Conservation (phyloP, 495 filamentous ascomycete species). For the Astrothelium subdiscretum region DNA sequence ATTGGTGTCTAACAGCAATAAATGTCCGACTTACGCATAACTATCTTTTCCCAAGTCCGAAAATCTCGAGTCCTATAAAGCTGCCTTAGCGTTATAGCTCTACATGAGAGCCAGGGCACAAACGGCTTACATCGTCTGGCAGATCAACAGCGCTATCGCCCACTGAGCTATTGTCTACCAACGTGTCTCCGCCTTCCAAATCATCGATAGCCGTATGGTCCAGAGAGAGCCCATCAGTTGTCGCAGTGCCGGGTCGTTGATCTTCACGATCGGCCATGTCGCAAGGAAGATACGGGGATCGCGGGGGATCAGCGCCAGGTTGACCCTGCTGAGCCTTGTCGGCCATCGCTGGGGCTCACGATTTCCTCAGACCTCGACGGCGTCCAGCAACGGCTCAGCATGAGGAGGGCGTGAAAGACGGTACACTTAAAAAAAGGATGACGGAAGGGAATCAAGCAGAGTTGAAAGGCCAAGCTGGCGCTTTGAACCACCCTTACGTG, state of each 20-base stretch:
- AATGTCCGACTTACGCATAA: background rate
- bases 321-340: background rate
- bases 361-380: background rate
- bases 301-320: background rate
- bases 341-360: background rate
- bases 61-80: background rate
- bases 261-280: background rate
- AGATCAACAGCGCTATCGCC: background rate
- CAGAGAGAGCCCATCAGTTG: background rate
- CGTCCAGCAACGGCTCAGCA: background rate
- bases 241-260: background rate
- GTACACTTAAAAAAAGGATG: background rate
- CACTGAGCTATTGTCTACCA: background rate
- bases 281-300: background rate
- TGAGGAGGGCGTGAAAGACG: background rate
- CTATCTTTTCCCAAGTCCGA: background rate
- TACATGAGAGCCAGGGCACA: background rate
- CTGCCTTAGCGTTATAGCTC: background rate
- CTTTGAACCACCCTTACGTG: background rate
- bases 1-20: too few species aligned
- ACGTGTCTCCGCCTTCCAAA: background rate
- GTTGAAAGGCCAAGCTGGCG: background rate
- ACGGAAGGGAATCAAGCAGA: background rate
- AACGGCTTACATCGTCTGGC: background rate
- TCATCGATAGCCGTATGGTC: background rate